Evolutionary conservation across 768 basidiomycete species (phyloP).

Genomic region (Rhodotorula kratochvilovae): DNA sequence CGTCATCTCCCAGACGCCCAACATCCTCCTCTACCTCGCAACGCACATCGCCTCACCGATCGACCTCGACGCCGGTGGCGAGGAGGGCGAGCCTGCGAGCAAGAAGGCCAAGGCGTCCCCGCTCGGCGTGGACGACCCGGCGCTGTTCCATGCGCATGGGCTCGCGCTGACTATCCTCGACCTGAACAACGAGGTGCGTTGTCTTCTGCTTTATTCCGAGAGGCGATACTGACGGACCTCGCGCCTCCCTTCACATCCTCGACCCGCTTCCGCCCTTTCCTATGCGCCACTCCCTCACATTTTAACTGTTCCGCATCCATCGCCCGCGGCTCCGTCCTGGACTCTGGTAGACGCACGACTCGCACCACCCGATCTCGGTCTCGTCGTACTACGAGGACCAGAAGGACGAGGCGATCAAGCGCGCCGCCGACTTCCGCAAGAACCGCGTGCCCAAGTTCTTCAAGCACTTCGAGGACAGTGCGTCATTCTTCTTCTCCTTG

Average conservation of each 20-base stretch:
- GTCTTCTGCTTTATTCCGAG: no score
- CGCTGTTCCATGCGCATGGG: conserved; percentile 21
- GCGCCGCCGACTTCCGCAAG: conserved; percentile 48
- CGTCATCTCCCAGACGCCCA: conserved; percentile 40
- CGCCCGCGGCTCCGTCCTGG: no score
- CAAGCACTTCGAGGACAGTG: conserved; percentile 47
- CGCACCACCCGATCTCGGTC: conserved; percentile 50
- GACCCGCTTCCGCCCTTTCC: no score
- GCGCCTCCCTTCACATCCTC: neutral
- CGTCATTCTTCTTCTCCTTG: neutral
- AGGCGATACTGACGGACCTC: neutral
- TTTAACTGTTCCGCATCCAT: no score
- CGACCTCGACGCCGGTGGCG: conserved; percentile 10
- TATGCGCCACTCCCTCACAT: no score
- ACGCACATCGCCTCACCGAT: conserved; percentile 12
- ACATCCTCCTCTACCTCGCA: conserved; percentile 42
- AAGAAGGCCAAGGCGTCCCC: conserved; percentile 13
- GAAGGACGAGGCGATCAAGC: conserved; percentile 48
- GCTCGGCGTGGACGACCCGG: conserved; percentile 4
- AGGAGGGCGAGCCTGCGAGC: neutral
- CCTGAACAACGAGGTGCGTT: conserved; percentile 45
- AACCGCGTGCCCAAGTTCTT: conserved; percentile 52
- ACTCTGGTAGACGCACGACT: conserved; percentile 2
- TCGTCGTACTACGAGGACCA: conserved; percentile 50
- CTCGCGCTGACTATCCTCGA: conserved; percentile 43